Conservation (phyloP, 495 filamentous ascomycete genomes). For the Oleoguttula mirabilis region DNA sequence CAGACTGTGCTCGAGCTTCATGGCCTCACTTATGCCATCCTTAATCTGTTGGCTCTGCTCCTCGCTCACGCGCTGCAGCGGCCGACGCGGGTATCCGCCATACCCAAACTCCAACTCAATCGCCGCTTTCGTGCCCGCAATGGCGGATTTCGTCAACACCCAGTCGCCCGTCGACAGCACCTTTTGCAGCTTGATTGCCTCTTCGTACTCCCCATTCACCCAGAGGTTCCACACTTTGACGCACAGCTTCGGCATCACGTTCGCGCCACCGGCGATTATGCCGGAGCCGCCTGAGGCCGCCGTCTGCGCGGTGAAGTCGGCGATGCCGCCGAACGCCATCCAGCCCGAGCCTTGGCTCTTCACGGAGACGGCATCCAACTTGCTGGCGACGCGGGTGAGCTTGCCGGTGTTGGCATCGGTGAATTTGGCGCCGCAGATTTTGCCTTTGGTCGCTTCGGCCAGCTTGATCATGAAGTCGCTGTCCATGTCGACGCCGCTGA, state of each 20-base stretch:
- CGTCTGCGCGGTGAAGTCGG: constrained; percentile 77
- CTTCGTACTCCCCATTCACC: constrained; percentile 55
- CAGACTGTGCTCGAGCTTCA: constrained; percentile 49
- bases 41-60: constrained; percentile 44
- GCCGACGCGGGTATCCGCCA: constrained; percentile 63
- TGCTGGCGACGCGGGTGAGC: constrained; percentile 69
- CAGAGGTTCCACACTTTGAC: constrained; percentile 75
- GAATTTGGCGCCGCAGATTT: constrained; percentile 82
- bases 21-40: constrained; percentile 53
- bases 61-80: constrained; percentile 51
- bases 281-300: constrained; percentile 67
- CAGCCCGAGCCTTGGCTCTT: constrained; percentile 54
- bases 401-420: constrained; percentile 86
- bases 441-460: constrained; percentile 50
- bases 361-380: constrained; percentile 60
- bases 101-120: constrained; percentile 78
- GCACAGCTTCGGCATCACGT: constrained; percentile 68
- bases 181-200: constrained; percentile 63
- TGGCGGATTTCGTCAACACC: constrained; percentile 74
- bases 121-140: constrained; percentile 75
- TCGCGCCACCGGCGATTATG: constrained; percentile 78
- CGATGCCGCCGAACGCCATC: constrained; percentile 81
- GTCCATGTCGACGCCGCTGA: constrained; percentile 88
- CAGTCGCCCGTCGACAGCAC: constrained; percentile 65
- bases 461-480: constrained; percentile 74